Evolutionary conservation across 2,329 filamentous ascomycete genomes (phyloP).

Genomic region (Phyllachora maydis): DNA sequence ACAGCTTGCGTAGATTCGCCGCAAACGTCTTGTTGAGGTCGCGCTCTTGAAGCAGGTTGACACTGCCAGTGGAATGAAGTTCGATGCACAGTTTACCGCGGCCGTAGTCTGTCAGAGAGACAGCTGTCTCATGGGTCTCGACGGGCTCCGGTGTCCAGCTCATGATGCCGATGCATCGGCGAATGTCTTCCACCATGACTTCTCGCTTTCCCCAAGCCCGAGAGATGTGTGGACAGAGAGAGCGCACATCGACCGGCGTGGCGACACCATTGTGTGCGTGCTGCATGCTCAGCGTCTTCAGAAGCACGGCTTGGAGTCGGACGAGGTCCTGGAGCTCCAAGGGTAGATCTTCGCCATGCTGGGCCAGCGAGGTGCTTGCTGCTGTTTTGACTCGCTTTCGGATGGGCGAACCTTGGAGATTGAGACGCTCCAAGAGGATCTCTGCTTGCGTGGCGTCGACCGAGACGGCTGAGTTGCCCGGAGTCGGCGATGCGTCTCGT

Average conservation of each 20-base stretch:
- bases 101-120: too few relatives aligned
- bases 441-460: constrained; percentile 10
- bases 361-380: constrained; percentile 14
- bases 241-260: constrained; percentile 40
- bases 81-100: constrained; percentile 32
- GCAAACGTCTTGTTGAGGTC: constrained; percentile 33
- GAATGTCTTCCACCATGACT: constrained; percentile 44
- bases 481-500: constrained; percentile 5
- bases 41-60: constrained; percentile 23
- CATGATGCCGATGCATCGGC: constrained; percentile 44
- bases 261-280: constrained; percentile 45
- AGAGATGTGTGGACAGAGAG: constrained; percentile 40
- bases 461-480: constrained; percentile 4
- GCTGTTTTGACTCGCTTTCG: constrained; percentile 14
- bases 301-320: constrained; percentile 42
- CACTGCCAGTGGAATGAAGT: constrained; percentile 17
- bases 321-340: constrained; percentile 36
- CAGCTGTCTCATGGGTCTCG: constrained; percentile 18
- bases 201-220: constrained; percentile 53
- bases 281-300: constrained; percentile 48
- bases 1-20: constrained; percentile 23
- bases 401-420: constrained; percentile 14
- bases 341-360: constrained; percentile 19
- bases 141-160: constrained; percentile 21
- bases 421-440: constrained; percentile 17